phyloP scores from a whole-genome alignment of 495 filamentous ascomycete genomes.

The Pyrenula massariospora region DNA sequence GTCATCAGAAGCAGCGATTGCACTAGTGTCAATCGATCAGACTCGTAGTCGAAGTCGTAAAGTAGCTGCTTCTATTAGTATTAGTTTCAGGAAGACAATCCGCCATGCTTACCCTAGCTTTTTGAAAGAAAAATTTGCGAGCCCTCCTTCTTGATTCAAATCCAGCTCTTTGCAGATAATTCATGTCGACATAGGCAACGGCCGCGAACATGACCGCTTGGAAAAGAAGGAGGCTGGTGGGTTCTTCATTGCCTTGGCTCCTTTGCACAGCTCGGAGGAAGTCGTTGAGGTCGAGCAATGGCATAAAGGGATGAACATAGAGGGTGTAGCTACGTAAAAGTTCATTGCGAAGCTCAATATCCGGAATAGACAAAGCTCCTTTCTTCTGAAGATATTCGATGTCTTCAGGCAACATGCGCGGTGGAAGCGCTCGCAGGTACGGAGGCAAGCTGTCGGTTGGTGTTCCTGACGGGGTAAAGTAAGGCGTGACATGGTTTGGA shows the following conservation, averaged over 20 bases:
- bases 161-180: slow-evolving; percentile 54
- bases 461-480: slow-evolving; percentile 18
- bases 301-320: slow-evolving; percentile 84
- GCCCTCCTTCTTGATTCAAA: slow-evolving; percentile 60
- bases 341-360: slow-evolving; percentile 54
- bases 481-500: slow-evolving; percentile 4
- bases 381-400: slow-evolving; percentile 62
- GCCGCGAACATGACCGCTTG: slow-evolving; percentile 77
- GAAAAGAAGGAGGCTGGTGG: slow-evolving; percentile 68
- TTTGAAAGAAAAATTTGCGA: slow-evolving; percentile 68
- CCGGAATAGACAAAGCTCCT: slow-evolving; percentile 62
- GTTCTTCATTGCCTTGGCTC: slow-evolving; percentile 47
- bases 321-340: slow-evolving; percentile 65
- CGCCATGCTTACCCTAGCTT: slow-evolving; percentile 36
- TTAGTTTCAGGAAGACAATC: neutral
- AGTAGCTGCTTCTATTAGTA: slow-evolving; percentile 30
- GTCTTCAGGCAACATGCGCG: slow-evolving; percentile 59
- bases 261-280: slow-evolving; percentile 55
- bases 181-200: slow-evolving; percentile 64
- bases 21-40: slow-evolving; percentile 69
- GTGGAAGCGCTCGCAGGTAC: slow-evolving; percentile 64
- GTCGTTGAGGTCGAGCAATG: slow-evolving; percentile 65
- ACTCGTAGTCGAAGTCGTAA: slow-evolving; percentile 82
- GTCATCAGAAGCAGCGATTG: slow-evolving; percentile 78
- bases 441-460: slow-evolving; percentile 38